Base-by-base conservation (phyloP, 2,329 filamentous ascomycete species). In the Diaporthe helianthi region DNA sequence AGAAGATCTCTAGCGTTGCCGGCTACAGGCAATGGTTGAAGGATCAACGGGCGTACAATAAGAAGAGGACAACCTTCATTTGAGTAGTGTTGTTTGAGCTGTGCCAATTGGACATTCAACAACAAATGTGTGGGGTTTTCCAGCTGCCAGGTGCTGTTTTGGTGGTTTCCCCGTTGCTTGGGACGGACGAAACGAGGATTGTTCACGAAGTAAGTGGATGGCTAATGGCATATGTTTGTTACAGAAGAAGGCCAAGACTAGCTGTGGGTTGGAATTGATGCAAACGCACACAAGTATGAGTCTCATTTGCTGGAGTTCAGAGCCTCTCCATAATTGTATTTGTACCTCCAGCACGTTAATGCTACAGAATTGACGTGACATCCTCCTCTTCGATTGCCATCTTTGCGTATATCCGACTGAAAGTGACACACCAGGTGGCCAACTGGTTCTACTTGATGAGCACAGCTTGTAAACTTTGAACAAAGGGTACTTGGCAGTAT, bases 11-110 rank as follows among this genome's bases (percentile, higher is more conserved):
- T 64, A 97, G 94, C 76, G 93, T 98, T 26, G 86, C 90, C 66
- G 94, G 93, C 55, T 99, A 98, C 80, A 86, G 96, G 76, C 91
- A 93, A 79, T 99, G 96, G 96, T 83, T 99, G 76, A 98, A 97
- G 85, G 96, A 99, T 78, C 96, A 98, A 85, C 87, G 95, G 72
- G 95, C 94, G 12, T 99, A 97, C 83, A 97, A 97, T 83, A 94
- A 94, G 85, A 97, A 97, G 88, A 90, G 89, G 79, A 88, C 83
- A 73, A 88, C 83, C 76, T 89, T 90, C 79, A 81, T 90, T 72
- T 90, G 79, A 83, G 67, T 54, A 46, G 49, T 8, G 7, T 41
- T 66, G 33, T 1, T 31, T 41, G 44, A 22, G 17, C 22, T n/a
- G 19, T 24, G 51, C 61, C n/a, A 52, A 5, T 36, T 69, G 41